Conservation (phyloP, 345 rosid species). For the Aquilaria sinensis region DNA sequence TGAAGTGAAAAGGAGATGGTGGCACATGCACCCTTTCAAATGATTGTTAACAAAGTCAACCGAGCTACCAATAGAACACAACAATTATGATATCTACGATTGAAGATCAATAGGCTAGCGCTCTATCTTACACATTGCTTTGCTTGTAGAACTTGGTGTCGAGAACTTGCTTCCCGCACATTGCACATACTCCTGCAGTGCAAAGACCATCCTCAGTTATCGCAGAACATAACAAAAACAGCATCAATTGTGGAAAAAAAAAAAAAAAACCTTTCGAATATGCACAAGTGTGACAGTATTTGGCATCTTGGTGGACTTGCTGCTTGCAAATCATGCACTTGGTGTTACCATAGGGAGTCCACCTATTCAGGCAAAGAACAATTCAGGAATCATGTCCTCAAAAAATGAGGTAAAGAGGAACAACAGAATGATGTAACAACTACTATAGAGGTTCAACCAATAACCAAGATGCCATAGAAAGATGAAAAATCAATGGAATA, state of each 20-base stretch:
- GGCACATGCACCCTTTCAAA: slow-evolving; percentile 1
- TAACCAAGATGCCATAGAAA: too few species aligned
- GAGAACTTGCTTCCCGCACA: slow-evolving; percentile 99
- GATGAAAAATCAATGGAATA: too few species aligned
- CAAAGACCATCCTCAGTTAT: slow-evolving; percentile 10
- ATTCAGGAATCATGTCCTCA: neutral
- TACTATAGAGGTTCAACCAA: too few species aligned
- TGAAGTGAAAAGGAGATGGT: too few species aligned
- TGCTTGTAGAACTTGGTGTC: slow-evolving; percentile 97
- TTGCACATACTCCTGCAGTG: slow-evolving; percentile 82
- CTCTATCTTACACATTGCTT: slow-evolving; percentile 59
- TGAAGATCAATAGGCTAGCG: neutral
- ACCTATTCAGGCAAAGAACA: slow-evolving; percentile 32
- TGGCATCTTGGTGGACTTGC: slow-evolving; percentile 95
- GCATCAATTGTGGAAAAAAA: neutral
- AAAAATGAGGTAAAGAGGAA: too few species aligned
- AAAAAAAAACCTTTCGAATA: slow-evolving; percentile 63
- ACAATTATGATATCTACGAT: slow-evolving; percentile 2
- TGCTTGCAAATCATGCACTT: slow-evolving; percentile 97
- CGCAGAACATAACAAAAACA: neutral
- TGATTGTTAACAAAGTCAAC: neutral
- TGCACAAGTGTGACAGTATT: slow-evolving; percentile 98
- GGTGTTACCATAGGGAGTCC: slow-evolving; percentile 86
- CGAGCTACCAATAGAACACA: neutral
- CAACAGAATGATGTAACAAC: too few species aligned